Evolutionary conservation across 2,329 filamentous ascomycete species (phyloP).

Genomic region (Colletotrichum spinosum): DNA sequence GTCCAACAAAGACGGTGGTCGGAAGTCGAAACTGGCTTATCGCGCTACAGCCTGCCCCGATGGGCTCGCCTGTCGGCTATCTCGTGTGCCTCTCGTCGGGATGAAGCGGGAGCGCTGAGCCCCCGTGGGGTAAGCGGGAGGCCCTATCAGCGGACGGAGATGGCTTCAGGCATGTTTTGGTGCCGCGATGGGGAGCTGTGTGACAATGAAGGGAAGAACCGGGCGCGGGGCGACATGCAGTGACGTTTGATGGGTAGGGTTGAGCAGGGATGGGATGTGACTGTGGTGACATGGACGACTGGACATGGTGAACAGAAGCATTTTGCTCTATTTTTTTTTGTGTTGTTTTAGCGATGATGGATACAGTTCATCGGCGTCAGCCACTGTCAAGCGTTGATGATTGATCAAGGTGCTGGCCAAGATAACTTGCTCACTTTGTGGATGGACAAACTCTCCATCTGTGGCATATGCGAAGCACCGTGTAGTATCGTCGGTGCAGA

Average conservation of each 20-base stretch:
- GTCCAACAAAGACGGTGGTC: neutral
- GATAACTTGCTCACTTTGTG: too few relatives aligned
- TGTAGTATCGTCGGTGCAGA: too few relatives aligned
- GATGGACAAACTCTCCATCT: too few relatives aligned
- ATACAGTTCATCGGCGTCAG: too few relatives aligned
- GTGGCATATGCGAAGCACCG: too few relatives aligned
- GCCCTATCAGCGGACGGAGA: constrained; percentile 22
- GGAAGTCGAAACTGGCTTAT: constrained; percentile 34
- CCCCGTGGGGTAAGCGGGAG: constrained; percentile 35
- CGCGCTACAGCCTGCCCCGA: neutral
- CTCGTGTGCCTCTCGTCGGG: constrained; percentile 20
- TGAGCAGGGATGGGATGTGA: neutral
- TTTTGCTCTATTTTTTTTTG: too few relatives aligned
- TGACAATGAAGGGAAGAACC: constrained; percentile 25
- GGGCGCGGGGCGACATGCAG: constrained; percentile 13
- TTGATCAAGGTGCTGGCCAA: too few relatives aligned
- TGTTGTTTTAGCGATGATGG: too few relatives aligned
- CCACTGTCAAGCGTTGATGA: too few relatives aligned
- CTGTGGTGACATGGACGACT: neutral
- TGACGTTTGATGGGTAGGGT: constrained; percentile 5
- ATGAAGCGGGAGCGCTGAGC: constrained; percentile 33
- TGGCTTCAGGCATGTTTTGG: too few relatives aligned
- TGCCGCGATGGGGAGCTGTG: constrained; percentile 3
- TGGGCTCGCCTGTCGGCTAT: constrained; percentile 24
- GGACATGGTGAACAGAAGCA: neutral